phyloP scores from a whole-genome alignment of 176 grass and related monocot genomes.

The Triticum urartu region DNA sequence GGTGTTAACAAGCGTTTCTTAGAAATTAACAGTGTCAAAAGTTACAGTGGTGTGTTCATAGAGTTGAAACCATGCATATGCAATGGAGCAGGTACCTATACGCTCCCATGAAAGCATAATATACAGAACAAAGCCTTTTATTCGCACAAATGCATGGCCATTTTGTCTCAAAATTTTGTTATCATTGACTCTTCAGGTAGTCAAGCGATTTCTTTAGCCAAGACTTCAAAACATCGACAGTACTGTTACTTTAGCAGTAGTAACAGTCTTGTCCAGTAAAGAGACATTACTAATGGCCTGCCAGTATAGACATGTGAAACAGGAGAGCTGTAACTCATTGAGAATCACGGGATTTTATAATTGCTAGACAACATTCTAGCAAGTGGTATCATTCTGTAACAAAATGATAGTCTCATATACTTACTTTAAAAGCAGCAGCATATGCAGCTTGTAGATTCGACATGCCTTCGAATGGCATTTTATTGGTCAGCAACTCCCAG shows the following conservation, averaged over 20 bases:
- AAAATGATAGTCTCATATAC: constrained; percentile 2
- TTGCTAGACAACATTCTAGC: not conserved
- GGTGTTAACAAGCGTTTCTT: not conserved
- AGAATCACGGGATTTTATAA: not conserved
- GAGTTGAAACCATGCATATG: too few species aligned
- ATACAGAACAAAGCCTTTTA: not conserved
- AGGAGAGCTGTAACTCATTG: not conserved
- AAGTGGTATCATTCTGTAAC: not conserved
- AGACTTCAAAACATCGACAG: not conserved
- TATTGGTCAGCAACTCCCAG: constrained; percentile 95
- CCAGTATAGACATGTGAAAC: not conserved
- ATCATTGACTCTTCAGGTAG: not conserved
- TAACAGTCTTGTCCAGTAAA: constrained; percentile 29
- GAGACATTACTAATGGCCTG: constrained; percentile 5
- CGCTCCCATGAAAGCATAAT: too few species aligned
- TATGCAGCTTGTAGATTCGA: constrained; percentile 98
- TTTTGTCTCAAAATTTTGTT: constrained; percentile 11
- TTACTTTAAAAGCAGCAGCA: constrained; percentile 98
- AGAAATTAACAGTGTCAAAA: not conserved
- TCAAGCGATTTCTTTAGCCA: not conserved
- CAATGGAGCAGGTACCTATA: too few species aligned
- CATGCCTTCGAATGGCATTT: constrained; percentile 99
- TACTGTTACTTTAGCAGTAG: not conserved
- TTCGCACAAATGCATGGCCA: not conserved
- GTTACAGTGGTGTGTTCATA: too few species aligned